phyloP scores from a whole-genome alignment of 148 eudicot species.

The Fagopyrum esculentum region DNA sequence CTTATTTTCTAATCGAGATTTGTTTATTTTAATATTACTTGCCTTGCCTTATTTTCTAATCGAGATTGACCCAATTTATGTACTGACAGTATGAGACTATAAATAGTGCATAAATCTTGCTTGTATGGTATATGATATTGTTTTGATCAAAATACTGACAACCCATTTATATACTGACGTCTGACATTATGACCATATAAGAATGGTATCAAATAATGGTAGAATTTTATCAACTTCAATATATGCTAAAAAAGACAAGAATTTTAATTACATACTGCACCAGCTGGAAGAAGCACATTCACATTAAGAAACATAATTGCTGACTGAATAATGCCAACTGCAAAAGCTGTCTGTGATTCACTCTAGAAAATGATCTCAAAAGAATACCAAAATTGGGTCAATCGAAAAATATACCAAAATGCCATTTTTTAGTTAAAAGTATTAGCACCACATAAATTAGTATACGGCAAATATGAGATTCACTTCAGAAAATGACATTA shows the following conservation, averaged over 20 bases:
- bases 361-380: neutral
- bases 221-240: neutral
- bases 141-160: neutral
- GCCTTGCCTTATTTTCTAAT: neutral
- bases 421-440: no score
- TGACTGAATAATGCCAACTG: constrained; percentile 2
- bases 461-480: no score
- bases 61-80: neutral
- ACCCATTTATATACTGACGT: no score
- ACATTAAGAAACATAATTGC: neutral
- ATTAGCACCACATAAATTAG: no score
- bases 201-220: neutral
- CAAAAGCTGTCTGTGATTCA: neutral
- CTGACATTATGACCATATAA: no score
- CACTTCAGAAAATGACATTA: no score
- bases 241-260: neutral
- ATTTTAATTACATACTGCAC: neutral
- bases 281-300: neutral
- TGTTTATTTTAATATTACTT: no score
- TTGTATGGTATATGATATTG: neutral
- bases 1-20: neutral
- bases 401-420: no score
- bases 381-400: no score
- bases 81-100: neutral
- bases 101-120: neutral